phyloP scores from a whole-genome alignment of 1,284 basidiomycete genomes.

The Trametes versicolor region DNA sequence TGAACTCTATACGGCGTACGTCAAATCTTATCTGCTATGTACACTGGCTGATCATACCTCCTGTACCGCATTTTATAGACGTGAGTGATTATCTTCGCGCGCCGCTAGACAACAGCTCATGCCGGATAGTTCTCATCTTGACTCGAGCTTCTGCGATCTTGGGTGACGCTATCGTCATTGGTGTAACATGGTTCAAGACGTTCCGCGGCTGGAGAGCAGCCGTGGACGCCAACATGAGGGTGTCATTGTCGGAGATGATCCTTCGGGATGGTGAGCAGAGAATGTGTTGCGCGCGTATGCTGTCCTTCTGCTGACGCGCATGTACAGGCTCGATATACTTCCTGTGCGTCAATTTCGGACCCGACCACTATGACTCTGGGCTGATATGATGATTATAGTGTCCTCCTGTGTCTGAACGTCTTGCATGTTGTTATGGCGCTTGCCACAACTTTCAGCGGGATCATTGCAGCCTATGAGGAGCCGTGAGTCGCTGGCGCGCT shows the following conservation, averaged over 20 bases:
- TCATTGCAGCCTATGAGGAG: neutral
- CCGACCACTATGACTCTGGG: neutral
- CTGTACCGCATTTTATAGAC: no score
- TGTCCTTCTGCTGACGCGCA: neutral
- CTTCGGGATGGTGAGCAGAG: slow-evolving; percentile 7
- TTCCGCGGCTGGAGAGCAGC: slow-evolving; percentile 2
- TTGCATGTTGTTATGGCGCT: neutral
- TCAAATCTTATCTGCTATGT: no score
- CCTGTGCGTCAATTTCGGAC: neutral
- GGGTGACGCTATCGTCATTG: slow-evolving; percentile 14
- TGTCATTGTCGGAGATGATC: slow-evolving; percentile 1
- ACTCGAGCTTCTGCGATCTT: neutral
- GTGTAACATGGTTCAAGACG: slow-evolving; percentile 14
- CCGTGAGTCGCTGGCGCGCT: neutral
- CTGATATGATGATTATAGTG: neutral
- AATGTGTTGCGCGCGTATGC: no score
- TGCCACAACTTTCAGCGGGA: neutral
- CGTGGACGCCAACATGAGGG: neutral
- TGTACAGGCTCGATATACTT: slow-evolving; percentile 14
- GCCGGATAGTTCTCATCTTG: neutral
- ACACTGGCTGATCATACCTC: no score
- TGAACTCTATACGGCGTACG: slow-evolving; percentile 4
- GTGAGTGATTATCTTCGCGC: no score
- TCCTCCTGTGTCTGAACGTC: slow-evolving; percentile 5
- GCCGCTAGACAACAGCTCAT: neutral